A percentile compares a stretch with the other conserved stretches of the same genome.
Conservation (phyloP, 2,329 filamentous ascomycete species). For the Pleoardoris graminearum region DNA sequence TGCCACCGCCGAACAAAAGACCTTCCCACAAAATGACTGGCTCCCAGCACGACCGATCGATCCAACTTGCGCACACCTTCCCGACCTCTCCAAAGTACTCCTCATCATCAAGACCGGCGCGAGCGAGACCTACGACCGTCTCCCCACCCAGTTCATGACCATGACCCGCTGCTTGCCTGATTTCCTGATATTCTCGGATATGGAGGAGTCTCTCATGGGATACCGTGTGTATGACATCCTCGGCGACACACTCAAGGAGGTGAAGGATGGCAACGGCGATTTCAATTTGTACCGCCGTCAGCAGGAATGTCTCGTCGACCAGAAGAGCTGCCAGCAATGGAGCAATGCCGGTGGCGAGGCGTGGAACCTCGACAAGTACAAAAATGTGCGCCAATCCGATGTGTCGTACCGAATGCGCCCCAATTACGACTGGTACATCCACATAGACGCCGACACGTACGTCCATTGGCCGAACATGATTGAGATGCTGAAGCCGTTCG, state of each 20-base stretch:
- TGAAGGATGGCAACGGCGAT: slow-evolving; percentile 6
- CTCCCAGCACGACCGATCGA: slow-evolving; percentile 5
- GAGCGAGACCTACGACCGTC: slow-evolving; percentile 6
- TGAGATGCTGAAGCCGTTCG: slow-evolving; percentile 5
- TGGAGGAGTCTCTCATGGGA: slow-evolving; percentile 6
- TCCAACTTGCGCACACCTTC: slow-evolving; percentile 2
- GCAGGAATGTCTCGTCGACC: slow-evolving; percentile 5
- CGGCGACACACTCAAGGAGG: neutral
- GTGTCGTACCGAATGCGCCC: slow-evolving; percentile 5
- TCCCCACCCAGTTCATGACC: slow-evolving; percentile 10
- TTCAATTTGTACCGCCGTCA: slow-evolving; percentile 10
- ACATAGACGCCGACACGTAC: slow-evolving; percentile 11
- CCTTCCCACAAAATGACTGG: slow-evolving; percentile 4
- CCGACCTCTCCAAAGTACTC: slow-evolving; percentile 6
- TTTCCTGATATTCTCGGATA: slow-evolving; percentile 9
- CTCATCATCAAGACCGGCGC: slow-evolving; percentile 13
- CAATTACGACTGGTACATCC: slow-evolving; percentile 11
- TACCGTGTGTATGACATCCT: slow-evolving; percentile 8
- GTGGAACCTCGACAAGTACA: slow-evolving; percentile 12
- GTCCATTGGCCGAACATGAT: slow-evolving; percentile 10
- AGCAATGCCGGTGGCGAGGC: slow-evolving; percentile 2
- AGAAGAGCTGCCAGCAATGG: slow-evolving; percentile 12
- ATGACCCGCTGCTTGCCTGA: slow-evolving; percentile 8
- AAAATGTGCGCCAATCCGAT: slow-evolving; percentile 5
- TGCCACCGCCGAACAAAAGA: neutral